Percentiles rank a stretch among this genome's conserved stretches.
Evolutionary conservation across 257 asterid genomes (phyloP).

Genomic region (Solanum habrochaites): DNA sequence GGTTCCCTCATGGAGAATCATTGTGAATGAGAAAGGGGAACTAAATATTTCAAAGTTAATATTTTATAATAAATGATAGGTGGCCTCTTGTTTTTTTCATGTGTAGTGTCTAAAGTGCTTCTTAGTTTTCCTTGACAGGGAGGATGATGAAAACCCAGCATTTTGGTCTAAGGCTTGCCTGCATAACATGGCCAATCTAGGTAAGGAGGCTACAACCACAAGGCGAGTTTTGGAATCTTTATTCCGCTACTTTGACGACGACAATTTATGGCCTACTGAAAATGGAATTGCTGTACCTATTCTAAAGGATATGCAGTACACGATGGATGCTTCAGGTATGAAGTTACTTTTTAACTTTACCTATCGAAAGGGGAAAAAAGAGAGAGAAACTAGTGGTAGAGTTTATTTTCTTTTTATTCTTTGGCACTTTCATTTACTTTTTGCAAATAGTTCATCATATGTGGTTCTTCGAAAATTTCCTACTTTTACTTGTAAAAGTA

Average conservation of each 20-base stretch:
- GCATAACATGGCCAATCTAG: conserved; percentile 91
- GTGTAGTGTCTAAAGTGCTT: conserved; percentile 2
- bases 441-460: background rate
- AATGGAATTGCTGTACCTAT: conserved; percentile 78
- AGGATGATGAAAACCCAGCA: conserved; percentile 61
- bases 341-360: background rate
- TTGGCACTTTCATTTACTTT: background rate
- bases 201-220: conserved; percentile 94
- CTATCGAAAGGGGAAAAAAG: background rate
- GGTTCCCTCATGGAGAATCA: conserved; percentile 68
- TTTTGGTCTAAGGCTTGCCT: conserved; percentile 93
- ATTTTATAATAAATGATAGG: conserved; percentile 8
- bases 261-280: conserved; percentile 60
- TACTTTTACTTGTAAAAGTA: background rate
- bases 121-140: conserved; percentile 32
- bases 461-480: background rate
- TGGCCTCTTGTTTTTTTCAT: background rate
- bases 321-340: conserved; percentile 85
- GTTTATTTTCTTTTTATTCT: background rate
- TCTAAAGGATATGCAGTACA: conserved; percentile 77
- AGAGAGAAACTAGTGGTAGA: background rate
- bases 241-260: conserved; percentile 75
- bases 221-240: conserved; percentile 93
- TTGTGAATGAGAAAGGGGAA: conserved; percentile 72
- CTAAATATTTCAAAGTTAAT: conserved; percentile 58